Conservation (phyloP, 225 moss, liverwort and hornwort species). For the Takakia lepidozioides region DNA sequence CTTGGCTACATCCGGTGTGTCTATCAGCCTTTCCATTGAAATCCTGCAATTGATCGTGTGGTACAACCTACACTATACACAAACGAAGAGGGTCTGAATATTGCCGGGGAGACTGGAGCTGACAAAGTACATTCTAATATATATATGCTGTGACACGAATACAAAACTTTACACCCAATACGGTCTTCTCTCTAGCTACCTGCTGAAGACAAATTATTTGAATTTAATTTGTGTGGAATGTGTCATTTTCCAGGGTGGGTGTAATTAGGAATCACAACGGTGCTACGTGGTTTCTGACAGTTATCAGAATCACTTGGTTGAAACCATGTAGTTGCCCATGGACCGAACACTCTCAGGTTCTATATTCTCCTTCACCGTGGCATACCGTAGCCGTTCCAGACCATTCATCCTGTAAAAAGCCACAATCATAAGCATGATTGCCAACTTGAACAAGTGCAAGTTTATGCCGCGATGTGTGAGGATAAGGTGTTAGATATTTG, state of each 20-base stretch:
- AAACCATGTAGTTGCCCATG: slow-evolving; percentile 95
- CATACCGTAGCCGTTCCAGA: slow-evolving; percentile 62
- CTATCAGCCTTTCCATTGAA: slow-evolving; percentile 76
- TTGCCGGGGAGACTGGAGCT: too few species aligned
- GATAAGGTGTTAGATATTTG: neutral
- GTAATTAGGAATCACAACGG: neutral
- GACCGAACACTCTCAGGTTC: slow-evolving; percentile 88
- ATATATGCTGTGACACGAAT: too few species aligned
- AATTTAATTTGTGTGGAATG: too few species aligned
- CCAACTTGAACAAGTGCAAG: neutral
- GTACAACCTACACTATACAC: slow-evolving; percentile 75
- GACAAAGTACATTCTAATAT: neutral
- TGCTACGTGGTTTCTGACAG: neutral
- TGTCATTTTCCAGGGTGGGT: too few species aligned
- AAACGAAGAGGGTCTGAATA: too few species aligned
- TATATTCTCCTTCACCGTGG: slow-evolving; percentile 65
- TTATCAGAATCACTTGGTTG: slow-evolving; percentile 17
- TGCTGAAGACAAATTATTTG: too few species aligned
- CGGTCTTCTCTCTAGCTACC: too few species aligned
- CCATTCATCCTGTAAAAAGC: slow-evolving; percentile 82
- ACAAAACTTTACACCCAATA: neutral
- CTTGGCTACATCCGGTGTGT: slow-evolving; percentile 48
- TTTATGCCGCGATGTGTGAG: too few species aligned
- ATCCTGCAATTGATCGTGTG: slow-evolving; percentile 77
- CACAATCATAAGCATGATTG: too few species aligned